Base-by-base conservation (phyloP, 1,284 basidiomycete genomes). In the Malassezia equina region DNA sequence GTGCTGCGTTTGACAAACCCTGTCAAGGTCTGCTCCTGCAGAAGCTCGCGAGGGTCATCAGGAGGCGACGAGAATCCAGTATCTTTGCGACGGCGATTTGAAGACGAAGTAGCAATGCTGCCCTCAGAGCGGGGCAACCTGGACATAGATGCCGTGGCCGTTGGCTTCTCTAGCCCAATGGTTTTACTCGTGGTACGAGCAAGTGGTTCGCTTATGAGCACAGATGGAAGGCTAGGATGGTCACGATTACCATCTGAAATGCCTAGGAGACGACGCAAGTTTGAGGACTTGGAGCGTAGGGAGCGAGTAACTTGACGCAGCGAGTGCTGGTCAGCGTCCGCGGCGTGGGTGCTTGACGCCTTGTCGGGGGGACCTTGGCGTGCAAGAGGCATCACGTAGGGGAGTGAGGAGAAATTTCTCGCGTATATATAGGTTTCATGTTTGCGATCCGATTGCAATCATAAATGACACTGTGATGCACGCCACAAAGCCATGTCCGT, bases 1-100 rank as follows among this genome's bases (percentile, higher is more conserved):
- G 49, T 52, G 36, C 55, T 57, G n/a, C 43, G 44, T 25, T 57
- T 57, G 5, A 57, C 33, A 31, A 57, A 57, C 40, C 44, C 45
- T 7, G 42, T 48, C 4, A 48, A n/a, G 17, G 34, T 43, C 23
- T 43, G 41, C 24, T 15, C n/a, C 15, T 43, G 24, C 11, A 17
- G 19, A 12, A 28, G 13, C 4, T 27, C 13, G 13, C 13, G 41
- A n/a, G 23, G n/a, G 4, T 43, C 27, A 15, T 43, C 41, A 19
- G n/a, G 41, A 24, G 21, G 7, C 24, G 17, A 11, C 4, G 24
- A 7, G 13, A 24, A 24, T 27, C 41, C 24, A 12, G 24, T 9
- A 4, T 24, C 41, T 3, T n/a, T n/a, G 9, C n/a, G 41, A n/a
- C 23, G 41, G 24, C 36, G 21, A 3, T 39, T n/a, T 21, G 36